Conservation (phyloP, 1,139 yeast species). For the Taphrina flavorubra region DNA sequence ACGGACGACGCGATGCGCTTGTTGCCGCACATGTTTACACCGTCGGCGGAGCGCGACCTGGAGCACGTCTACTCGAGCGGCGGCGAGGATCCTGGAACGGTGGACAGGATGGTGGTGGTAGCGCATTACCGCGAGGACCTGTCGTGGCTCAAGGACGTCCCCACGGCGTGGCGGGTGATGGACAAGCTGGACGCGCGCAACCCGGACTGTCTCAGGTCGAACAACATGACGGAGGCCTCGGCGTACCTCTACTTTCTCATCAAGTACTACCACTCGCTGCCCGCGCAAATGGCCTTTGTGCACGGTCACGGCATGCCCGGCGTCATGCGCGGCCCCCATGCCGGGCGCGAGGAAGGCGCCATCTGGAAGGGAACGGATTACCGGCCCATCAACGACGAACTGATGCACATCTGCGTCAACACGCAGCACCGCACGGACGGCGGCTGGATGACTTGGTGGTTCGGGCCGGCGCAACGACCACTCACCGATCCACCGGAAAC, state of each 20-base stretch:
- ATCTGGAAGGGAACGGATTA: neutral
- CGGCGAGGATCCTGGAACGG: neutral
- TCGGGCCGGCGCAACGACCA: neutral
- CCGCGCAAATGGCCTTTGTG: neutral
- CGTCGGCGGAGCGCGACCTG: neutral
- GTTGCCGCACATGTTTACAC: neutral
- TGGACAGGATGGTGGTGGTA: neutral
- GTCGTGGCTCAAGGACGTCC: neutral
- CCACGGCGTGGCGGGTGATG: neutral
- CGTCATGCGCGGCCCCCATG: neutral
- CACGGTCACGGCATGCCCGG: neutral
- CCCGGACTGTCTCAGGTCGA: neutral
- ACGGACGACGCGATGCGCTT: neutral
- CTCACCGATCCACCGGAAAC: too few relatives aligned
- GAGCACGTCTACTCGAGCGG: neutral
- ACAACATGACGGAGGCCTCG: neutral
- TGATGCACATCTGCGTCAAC: neutral
- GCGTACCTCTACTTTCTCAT: neutral
- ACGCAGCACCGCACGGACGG: neutral
- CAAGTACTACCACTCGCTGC: neutral
- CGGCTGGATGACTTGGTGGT: neutral
- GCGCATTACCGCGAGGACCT: neutral
- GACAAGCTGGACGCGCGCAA: neutral
- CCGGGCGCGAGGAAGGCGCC: neutral
- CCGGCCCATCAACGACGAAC: neutral